A percentile compares a stretch with the other conserved stretches of the same genome.
phyloP scores from a whole-genome alignment of 768 basidiomycete genomes.

The Sistotremastrum niveocremeum region DNA sequence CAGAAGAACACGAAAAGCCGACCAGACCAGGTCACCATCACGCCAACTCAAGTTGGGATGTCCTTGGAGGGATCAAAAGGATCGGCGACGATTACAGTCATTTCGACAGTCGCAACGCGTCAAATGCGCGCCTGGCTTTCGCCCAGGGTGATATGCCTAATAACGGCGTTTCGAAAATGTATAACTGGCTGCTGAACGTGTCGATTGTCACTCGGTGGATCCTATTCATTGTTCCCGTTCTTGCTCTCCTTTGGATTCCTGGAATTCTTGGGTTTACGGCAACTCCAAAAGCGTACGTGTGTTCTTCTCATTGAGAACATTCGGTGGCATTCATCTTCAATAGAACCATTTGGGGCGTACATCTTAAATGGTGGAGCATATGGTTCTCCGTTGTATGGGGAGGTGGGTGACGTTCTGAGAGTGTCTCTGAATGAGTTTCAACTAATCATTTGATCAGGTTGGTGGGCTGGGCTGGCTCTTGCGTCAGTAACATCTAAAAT shows the following conservation, averaged over 20 bases:
- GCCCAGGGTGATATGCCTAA: constrained; percentile 51
- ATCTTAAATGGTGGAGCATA: constrained; percentile 67
- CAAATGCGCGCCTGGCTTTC: constrained; percentile 35
- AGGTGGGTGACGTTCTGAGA: constrained; percentile 26
- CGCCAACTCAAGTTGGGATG: constrained; percentile 34
- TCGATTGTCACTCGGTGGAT: constrained; percentile 74
- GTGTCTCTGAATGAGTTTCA: neutral
- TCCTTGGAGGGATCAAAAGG: constrained; percentile 30
- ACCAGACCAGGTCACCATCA: neutral
- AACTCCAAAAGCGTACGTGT: constrained; percentile 36
- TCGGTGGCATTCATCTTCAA: neutral
- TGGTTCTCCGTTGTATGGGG: constrained; percentile 75
- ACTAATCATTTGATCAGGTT: constrained; percentile 29
- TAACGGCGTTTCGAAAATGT: constrained; percentile 44
- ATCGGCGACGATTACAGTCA: constrained; percentile 43
- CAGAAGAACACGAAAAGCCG: too few species aligned
- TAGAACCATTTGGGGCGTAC: constrained; percentile 38
- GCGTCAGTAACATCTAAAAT: constrained; percentile 29
- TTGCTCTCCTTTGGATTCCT: constrained; percentile 57
- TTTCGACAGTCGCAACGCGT: constrained; percentile 42
- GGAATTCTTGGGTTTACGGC: constrained; percentile 53
- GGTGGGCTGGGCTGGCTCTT: constrained; percentile 63
- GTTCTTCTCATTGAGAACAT: neutral
- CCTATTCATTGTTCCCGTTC: constrained; percentile 62
- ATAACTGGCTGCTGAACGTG: constrained; percentile 60